Conservation (phyloP, 768 basidiomycete genomes). For the Lactarius sanguifluus region DNA sequence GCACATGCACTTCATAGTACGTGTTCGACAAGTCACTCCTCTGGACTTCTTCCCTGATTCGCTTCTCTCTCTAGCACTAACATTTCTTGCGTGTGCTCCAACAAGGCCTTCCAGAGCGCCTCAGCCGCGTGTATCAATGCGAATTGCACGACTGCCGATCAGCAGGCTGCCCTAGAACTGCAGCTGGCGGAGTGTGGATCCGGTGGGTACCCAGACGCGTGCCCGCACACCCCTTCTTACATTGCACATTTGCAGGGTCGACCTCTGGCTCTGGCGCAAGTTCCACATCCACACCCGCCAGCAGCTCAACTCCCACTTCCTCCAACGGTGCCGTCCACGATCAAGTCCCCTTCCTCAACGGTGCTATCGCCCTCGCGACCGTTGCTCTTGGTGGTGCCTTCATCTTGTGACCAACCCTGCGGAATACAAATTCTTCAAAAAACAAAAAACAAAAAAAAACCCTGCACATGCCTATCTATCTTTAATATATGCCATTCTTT, state of each 20-base stretch:
- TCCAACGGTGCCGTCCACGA: not conserved
- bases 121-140: slow-evolving; percentile 37
- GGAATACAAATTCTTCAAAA: too few species aligned
- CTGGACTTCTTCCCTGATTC: not conserved
- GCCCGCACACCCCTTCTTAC: not conserved
- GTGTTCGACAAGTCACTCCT: not conserved
- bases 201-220: slow-evolving; percentile 8
- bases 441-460: too few species aligned
- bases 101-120: slow-evolving; percentile 38
- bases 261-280: not conserved
- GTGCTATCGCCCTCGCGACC: slow-evolving; percentile 3
- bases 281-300: not conserved
- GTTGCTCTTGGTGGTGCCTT: slow-evolving; percentile 12
- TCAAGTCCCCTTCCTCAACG: slow-evolving; percentile 10
- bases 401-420: not conserved
- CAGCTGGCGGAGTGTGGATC: slow-evolving; percentile 37
- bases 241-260: not conserved
- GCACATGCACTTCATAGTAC: not conserved
- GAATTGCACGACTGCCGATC: slow-evolving; percentile 39
- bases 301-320: not conserved
- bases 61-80: slow-evolving; percentile 37
- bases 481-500: not conserved
- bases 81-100: slow-evolving; percentile 42
- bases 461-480: not conserved
- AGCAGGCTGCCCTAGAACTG: slow-evolving; percentile 34